These are phyloP conservation scores for Ogataea dorogensis DNA, from an alignment of 805 yeast species.

Conservation along the genomic window DNA sequence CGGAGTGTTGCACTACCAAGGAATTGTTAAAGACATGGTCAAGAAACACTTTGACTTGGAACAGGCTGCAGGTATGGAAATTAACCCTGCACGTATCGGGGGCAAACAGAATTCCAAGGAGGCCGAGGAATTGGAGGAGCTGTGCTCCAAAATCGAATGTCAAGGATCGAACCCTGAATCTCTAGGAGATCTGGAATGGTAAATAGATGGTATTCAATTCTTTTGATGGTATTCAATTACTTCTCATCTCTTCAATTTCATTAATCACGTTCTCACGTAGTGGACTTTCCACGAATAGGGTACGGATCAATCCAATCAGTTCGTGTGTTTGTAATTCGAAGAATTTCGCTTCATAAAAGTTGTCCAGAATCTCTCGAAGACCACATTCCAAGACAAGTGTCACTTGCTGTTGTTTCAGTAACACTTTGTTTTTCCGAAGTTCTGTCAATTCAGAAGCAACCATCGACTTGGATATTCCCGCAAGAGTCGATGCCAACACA, in stretches of 20 bases:
- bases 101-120: constrained; percentile 39
- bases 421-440: constrained; percentile 24
- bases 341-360: constrained; percentile 51
- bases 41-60: constrained; percentile 51
- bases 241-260: constrained; percentile 47
- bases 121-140: constrained; percentile 48
- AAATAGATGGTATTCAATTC: constrained; percentile 2
- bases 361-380: constrained; percentile 45
- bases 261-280: constrained; percentile 42
- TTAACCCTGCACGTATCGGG: constrained; percentile 53
- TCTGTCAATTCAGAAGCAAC: constrained; percentile 8
- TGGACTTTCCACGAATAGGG: constrained; percentile 47
- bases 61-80: constrained; percentile 41
- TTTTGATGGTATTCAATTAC: constrained; percentile 2
- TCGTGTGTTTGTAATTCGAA: constrained; percentile 50
- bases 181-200: constrained; percentile 29
- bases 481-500: constrained; percentile 19
- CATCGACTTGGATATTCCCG: constrained; percentile 8
- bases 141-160: constrained; percentile 53
- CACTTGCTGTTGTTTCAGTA: constrained; percentile 31
- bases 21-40: constrained; percentile 55
- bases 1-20: constrained; percentile 59
- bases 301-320: constrained; percentile 39
- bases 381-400: constrained; percentile 31
- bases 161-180: constrained; percentile 41